Evolutionary conservation across 768 basidiomycete genomes (phyloP), one percentile per base, ranked within the genome.

Genomic region (Tricholoma terreum): DNA sequence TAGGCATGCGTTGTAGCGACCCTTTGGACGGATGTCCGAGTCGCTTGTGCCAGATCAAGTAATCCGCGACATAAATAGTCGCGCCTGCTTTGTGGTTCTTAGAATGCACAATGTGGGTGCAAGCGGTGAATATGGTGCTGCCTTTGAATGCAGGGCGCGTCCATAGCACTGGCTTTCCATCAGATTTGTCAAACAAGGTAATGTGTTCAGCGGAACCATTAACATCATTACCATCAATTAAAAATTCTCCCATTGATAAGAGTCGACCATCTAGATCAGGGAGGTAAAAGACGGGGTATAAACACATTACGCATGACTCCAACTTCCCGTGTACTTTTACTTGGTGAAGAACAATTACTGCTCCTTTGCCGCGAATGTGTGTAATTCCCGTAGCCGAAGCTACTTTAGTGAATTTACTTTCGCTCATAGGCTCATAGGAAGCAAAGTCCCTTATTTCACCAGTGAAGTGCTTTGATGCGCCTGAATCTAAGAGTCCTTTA

Each of bases 1-100:
- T 35, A 27, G 22, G 56, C 52, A 35, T 24, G 36, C 57, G 35
- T 24, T 36, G 3, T 2, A 60, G 22, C 15, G 60, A 56, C 6
- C 61, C 53, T 15, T 56, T 54, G 4, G 56, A 58, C 35, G 55
- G 52, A 30, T 63, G 62, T 45, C 58, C 59, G 53, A 63, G 56
- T 35, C 43, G 58, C 43, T 57, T 52, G 46, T 62, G 61, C 55
- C 54, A 55, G 4, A 59, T 38, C 7, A 57, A 34, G 33, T 59
- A 57, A 42, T 62, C 22, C 11, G 43, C 24, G 4, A 45, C 4
- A 19, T 24, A 22, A 11, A 45, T 45, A 12, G n/a, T 45, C 5
- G 12, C 24, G 12, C 17, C 19, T n/a, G 2, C 1, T 19, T 9
- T 7, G 22, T 24, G 12, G 12, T 22, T 24, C 11, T 15, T 22